Evolutionary conservation across 805 yeast species (phyloP).

Genomic region (Zygotorulaspora florentina): DNA sequence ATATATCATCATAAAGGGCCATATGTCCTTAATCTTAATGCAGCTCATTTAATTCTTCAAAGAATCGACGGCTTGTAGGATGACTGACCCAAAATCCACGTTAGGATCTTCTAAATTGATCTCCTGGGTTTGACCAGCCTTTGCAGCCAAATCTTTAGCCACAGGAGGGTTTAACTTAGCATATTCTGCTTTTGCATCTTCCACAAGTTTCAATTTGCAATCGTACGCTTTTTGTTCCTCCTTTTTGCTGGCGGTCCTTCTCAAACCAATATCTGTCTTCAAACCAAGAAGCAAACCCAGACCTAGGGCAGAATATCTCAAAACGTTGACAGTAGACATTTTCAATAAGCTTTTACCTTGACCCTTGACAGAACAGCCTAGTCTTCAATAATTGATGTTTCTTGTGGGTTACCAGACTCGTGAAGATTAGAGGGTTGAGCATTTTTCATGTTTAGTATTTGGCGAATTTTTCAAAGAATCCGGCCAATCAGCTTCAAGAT

Average conservation of each 20-base stretch:
- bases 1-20: neutral
- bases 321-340: slow-evolving; percentile 57
- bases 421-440: neutral
- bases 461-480: neutral
- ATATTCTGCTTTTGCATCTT: slow-evolving; percentile 85
- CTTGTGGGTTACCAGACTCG: no score
- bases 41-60: slow-evolving; percentile 30
- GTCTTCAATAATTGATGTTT: no score
- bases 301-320: slow-evolving; percentile 89
- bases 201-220: slow-evolving; percentile 68
- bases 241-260: slow-evolving; percentile 53
- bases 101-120: slow-evolving; percentile 84
- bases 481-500: neutral
- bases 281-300: slow-evolving; percentile 89
- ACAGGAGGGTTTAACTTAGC: slow-evolving; percentile 57
- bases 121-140: slow-evolving; percentile 41
- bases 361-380: neutral
- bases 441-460: neutral
- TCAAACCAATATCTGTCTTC: slow-evolving; percentile 69
- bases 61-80: slow-evolving; percentile 61
- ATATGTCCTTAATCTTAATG: neutral
- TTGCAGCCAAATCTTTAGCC: slow-evolving; percentile 34
- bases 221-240: slow-evolving; percentile 56
- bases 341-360: neutral
- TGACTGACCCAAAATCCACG: slow-evolving; percentile 73